Conservation (phyloP, 2,329 filamentous ascomycete genomes). For the Diplodia seriata region DNA sequence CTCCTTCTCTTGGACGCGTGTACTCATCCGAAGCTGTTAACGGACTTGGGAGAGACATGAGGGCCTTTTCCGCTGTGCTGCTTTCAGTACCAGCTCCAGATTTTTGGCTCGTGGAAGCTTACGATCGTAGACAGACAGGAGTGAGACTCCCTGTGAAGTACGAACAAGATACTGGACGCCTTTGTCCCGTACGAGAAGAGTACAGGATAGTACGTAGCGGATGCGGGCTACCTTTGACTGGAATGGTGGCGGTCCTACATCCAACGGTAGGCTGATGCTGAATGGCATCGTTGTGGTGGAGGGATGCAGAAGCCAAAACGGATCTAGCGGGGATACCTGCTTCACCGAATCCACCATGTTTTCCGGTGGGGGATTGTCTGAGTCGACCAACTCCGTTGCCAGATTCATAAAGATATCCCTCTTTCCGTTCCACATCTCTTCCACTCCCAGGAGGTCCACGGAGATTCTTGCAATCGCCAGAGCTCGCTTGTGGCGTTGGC, state of each 20-base stretch:
- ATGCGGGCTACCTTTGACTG: conserved; percentile 60
- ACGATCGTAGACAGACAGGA: conserved; percentile 63
- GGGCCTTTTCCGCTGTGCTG: conserved; percentile 57
- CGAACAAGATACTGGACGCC: conserved; percentile 59
- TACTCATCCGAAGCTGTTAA: conserved; percentile 59
- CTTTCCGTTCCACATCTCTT: conserved; percentile 57
- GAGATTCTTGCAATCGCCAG: conserved; percentile 58
- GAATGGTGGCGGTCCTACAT: conserved; percentile 63
- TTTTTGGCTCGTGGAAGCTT: conserved; percentile 37
- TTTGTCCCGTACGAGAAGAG: conserved; percentile 56
- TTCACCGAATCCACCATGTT: conserved; percentile 57
- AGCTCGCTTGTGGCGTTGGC: conserved; percentile 51
- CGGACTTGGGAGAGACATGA: conserved; percentile 60
- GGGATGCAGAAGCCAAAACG: conserved; percentile 59
- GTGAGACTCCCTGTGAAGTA: conserved; percentile 57
- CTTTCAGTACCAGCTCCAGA: neutral
- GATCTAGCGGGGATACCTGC: conserved; percentile 47
- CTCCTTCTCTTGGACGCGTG: conserved; percentile 48
- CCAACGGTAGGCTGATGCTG: conserved; percentile 60
- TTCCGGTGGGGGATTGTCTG: conserved; percentile 57
- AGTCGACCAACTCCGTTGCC: conserved; percentile 59
- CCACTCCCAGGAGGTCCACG: conserved; percentile 60
- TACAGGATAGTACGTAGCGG: conserved; percentile 57
- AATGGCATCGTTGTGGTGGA: conserved; percentile 59
- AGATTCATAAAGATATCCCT: conserved; percentile 59